Evolutionary conservation across 768 basidiomycete genomes (phyloP), one percentile per base, ranked within the genome.

Genomic region (Podaxis rugospora): DNA sequence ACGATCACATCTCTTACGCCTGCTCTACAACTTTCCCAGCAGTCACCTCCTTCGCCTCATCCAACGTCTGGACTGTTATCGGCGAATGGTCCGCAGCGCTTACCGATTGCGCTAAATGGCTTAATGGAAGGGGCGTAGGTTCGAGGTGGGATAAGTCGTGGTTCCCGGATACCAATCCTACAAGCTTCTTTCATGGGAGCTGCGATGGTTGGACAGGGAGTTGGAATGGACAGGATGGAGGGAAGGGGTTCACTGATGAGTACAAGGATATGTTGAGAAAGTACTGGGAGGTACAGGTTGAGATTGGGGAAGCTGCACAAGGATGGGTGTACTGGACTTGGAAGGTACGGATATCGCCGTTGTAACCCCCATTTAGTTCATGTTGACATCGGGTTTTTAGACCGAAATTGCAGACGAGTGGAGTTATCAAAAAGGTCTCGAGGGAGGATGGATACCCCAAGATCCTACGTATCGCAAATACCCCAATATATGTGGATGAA

Each of bases 211-310:
- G 78, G 71, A 88, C 88, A 0, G 91, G 92, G 14, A 75, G 77
- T 65, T 83, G 78, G 60, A 51, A 51, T 39, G 49, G 50, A 25
- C 18, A 10, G 11, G 56, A 57, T 36, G 56, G 56, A 9, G 56
- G 56, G 14, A 66, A 73, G 2, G 78, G 74, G 0, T 93, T 89
- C 71, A 84, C 84, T 18, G 71, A 77, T 32, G 78, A 80, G 13
- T 93, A 92, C 70, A 86, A 81, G 68, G 75, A 76, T 1, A 87
- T 84, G 63, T 65, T 90, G 55, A 74, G 88, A 61, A 76, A 83
- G 85, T 92, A 89, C 65, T 94, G 88, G 81, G 92, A 94, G 68
- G 86, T 85, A 3, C 92, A 93, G 72, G 84, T 87, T 13, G 82
- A 82, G 60, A 79, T 90, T 55, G 91, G 88, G 21, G 92, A 93